These are phyloP conservation scores for Acacia acuminata DNA, from an alignment of 306 rosid genomes.

Conservation along the genomic window DNA sequence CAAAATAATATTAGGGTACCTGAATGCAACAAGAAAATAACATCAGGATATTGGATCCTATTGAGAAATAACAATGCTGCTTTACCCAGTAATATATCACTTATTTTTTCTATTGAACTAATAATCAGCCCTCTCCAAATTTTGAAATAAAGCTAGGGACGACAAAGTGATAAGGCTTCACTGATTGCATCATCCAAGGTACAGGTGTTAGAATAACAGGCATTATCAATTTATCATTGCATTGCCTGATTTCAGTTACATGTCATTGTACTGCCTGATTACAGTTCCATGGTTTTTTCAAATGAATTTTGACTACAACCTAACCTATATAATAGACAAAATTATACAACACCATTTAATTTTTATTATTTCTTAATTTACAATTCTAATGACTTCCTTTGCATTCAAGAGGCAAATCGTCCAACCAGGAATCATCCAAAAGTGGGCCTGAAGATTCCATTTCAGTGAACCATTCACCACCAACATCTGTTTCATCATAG, in stretches of 20 bases:
- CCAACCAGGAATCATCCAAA: slow-evolving; percentile 73
- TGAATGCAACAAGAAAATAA: too few species aligned
- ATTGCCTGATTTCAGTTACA: not conserved
- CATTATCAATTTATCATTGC: not conserved
- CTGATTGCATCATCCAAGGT: not conserved
- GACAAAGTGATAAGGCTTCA: not conserved
- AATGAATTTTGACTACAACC: not conserved
- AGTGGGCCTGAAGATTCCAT: slow-evolving; percentile 48
- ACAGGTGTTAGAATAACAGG: not conserved
- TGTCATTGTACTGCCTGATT: not conserved
- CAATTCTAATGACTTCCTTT: slow-evolving; percentile 40
- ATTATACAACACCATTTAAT: not conserved
- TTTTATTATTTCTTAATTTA: not conserved
- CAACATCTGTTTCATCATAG: slow-evolving; percentile 62
- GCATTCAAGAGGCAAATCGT: slow-evolving; percentile 48
- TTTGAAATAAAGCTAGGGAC: not conserved
- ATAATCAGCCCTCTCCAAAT: not conserved
- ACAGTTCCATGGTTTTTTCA: not conserved
- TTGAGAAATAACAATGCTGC: too few species aligned
- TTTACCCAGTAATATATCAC: not conserved
- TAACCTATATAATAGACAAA: not conserved
- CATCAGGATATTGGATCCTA: too few species aligned
- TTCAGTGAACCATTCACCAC: slow-evolving; percentile 46
- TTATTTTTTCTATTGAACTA: not conserved
- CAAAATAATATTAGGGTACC: too few species aligned